Conservation (phyloP, 192 early-diverging fungal species). For the Podila verticillata region DNA sequence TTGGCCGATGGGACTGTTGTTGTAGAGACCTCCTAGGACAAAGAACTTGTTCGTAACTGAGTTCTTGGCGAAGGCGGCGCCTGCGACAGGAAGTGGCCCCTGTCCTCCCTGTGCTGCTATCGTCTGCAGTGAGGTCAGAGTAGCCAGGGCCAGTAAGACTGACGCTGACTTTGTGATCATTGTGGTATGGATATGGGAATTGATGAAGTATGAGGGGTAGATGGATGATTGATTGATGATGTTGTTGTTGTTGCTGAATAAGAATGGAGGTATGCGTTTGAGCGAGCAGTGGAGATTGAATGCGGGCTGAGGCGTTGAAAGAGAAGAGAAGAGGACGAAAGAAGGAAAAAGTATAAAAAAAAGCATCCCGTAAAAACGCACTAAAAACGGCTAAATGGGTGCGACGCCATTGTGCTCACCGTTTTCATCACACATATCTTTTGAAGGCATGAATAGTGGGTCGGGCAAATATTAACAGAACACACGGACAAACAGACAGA, state of each 20-base stretch:
- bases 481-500: too few relatives aligned
- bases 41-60: not conserved
- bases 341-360: not conserved
- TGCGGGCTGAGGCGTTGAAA: not conserved
- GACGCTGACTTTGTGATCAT: too few relatives aligned
- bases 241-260: too few relatives aligned
- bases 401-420: too few relatives aligned
- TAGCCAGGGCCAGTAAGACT: too few relatives aligned
- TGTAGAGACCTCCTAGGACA: not conserved
- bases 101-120: not conserved
- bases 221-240: not conserved
- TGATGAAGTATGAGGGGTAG: not conserved
- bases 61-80: not conserved
- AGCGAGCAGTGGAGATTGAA: not conserved
- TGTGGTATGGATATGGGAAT: too few relatives aligned
- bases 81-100: not conserved
- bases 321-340: not conserved
- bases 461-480: too few relatives aligned
- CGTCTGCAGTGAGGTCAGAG: too few relatives aligned
- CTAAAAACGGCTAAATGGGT: too few relatives aligned
- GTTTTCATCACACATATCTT: too few relatives aligned
- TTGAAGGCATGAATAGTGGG: too few relatives aligned
- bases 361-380: not conserved
- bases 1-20: constrained; percentile 1
- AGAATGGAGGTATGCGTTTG: not conserved